Evolutionary conservation across 306 rosid genomes (phyloP).

Genomic region (Vicia sativa): DNA sequence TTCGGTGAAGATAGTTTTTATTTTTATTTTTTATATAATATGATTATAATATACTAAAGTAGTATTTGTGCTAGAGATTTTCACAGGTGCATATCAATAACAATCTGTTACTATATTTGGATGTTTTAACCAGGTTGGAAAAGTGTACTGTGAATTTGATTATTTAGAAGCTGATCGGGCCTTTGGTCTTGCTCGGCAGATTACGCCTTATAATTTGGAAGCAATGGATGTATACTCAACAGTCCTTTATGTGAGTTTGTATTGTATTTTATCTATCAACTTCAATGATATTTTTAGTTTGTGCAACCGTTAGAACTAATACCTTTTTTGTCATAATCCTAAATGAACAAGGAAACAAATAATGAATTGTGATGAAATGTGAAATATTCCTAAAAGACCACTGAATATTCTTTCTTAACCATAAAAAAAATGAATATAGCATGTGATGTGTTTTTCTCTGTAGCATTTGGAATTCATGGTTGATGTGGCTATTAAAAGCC

Average conservation of each 20-base stretch:
- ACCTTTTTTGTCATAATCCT: constrained; percentile 1
- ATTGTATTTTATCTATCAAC: constrained; percentile 27
- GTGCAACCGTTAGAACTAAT: background rate
- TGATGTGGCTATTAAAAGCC: constrained; percentile 13
- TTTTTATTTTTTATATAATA: background rate
- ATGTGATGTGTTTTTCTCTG: constrained; percentile 10
- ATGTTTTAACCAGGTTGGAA: constrained; percentile 79
- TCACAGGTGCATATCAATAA: constrained; percentile 28
- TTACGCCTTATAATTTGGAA: constrained; percentile 83
- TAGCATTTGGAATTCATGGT: constrained; percentile 26
- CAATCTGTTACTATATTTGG: constrained; percentile 21
- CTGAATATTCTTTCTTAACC: constrained; percentile 12
- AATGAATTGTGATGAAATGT: constrained; percentile 5
- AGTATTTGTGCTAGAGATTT: constrained; percentile 2
- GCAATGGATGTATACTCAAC: constrained; percentile 98
- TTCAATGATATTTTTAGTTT: constrained; percentile 14
- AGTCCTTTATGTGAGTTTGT: constrained; percentile 88
- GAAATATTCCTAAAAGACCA: constrained; percentile 12
- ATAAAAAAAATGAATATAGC: constrained; percentile 9
- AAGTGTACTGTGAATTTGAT: constrained; percentile 82
- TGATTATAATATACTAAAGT: background rate
- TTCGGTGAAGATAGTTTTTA: background rate
- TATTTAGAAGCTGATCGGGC: constrained; percentile 89
- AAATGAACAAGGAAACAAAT: constrained; percentile 12
- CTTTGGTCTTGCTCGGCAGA: constrained; percentile 81